Percentiles rank a stretch among this genome's conserved stretches.
Conservation (phyloP, 2,329 filamentous ascomycete species). For the Trichoderma endophyticum region DNA sequence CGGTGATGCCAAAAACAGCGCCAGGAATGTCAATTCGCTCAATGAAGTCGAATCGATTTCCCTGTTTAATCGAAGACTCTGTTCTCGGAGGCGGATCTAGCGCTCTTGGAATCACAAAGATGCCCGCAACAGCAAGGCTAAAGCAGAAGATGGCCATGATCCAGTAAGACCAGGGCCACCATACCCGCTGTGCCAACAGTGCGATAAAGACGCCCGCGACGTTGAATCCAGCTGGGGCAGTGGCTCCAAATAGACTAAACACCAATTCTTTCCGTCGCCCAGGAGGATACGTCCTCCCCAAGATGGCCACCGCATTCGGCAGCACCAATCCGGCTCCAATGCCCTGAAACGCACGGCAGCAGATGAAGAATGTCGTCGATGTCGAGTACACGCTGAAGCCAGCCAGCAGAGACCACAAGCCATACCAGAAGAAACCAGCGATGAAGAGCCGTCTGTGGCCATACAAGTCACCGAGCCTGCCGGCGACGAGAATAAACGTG, state of each 20-base stretch:
- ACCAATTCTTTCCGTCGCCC: conserved; percentile 34
- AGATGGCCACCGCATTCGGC: conserved; percentile 56
- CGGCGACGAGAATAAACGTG: conserved; percentile 52
- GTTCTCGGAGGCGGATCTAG: background rate
- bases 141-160: conserved; percentile 31
- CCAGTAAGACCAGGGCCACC: conserved; percentile 46
- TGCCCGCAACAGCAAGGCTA: conserved; percentile 27
- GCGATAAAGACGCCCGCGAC: conserved; percentile 29
- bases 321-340: conserved; percentile 54
- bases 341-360: conserved; percentile 50
- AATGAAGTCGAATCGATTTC: conserved; percentile 17
- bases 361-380: conserved; percentile 42
- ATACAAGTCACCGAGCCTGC: conserved; percentile 51
- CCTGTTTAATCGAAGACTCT: background rate
- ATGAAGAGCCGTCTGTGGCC: conserved; percentile 53
- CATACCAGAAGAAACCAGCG: conserved; percentile 49
- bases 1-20: conserved; percentile 43
- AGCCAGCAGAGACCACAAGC: conserved; percentile 44
- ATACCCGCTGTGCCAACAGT: conserved; percentile 25
- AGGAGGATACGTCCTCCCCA: conserved; percentile 49
- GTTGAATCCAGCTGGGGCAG: conserved; percentile 32
- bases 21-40: conserved; percentile 34
- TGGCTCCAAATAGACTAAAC: conserved; percentile 35
- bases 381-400: conserved; percentile 33
- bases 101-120: conserved; percentile 30